Percentiles rank a stretch among this genome's conserved stretches.
Conservation (phyloP, 192 early-diverging fungal genomes). For the Podila verticillata region DNA sequence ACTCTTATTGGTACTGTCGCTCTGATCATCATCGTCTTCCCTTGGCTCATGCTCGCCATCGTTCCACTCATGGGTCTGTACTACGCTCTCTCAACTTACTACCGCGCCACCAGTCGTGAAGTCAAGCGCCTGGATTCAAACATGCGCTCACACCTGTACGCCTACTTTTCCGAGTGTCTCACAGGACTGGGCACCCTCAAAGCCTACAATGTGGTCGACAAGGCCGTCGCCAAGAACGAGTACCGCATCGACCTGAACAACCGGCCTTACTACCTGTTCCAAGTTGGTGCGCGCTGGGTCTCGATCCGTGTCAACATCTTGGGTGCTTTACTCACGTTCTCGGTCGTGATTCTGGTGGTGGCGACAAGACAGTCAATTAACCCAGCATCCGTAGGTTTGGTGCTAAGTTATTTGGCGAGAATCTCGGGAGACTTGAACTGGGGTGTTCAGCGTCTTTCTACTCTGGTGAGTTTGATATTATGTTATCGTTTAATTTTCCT, state of each 20-base stretch:
- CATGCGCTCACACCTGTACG: conserved; percentile 78
- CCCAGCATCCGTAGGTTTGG: conserved; percentile 73
- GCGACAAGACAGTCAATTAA: conserved; percentile 67
- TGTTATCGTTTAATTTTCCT: neutral
- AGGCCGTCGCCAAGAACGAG: conserved; percentile 66
- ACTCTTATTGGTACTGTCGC: conserved; percentile 52
- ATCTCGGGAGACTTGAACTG: conserved; percentile 76
- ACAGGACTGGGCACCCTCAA: conserved; percentile 82
- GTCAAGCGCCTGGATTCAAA: conserved; percentile 84
- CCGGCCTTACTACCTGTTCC: conserved; percentile 78
- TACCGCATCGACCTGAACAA: conserved; percentile 75
- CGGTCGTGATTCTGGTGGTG: conserved; percentile 75
- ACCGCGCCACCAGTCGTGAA: conserved; percentile 79
- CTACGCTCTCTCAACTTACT: conserved; percentile 71
- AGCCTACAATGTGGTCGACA: conserved; percentile 59
- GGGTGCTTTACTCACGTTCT: conserved; percentile 80
- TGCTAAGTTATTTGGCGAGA: conserved; percentile 70
- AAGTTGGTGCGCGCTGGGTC: conserved; percentile 74
- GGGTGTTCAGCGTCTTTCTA: conserved; percentile 64
- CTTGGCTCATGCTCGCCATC: conserved; percentile 71
- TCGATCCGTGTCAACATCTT: conserved; percentile 77
- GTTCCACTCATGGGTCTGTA: conserved; percentile 77
- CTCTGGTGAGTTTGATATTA: conserved; percentile 60
- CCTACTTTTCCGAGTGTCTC: conserved; percentile 78
- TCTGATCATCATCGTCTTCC: conserved; percentile 57